Evolutionary conservation across 768 basidiomycete species (phyloP), one percentile per base, ranked within the genome.

Genomic region (Trametes cubensis): DNA sequence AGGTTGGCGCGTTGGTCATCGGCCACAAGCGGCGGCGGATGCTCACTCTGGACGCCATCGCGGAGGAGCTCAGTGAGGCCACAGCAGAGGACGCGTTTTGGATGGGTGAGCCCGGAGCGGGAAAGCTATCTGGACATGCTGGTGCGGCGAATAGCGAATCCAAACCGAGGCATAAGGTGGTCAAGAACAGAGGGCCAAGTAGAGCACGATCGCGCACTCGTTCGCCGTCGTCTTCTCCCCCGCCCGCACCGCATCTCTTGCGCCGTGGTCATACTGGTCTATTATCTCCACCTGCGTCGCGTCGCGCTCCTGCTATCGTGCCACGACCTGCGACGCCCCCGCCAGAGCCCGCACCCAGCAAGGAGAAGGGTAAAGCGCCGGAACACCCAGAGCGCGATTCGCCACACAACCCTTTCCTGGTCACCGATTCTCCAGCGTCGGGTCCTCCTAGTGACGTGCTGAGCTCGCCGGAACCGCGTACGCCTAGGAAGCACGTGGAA

Each of bases 351-450:
- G 77, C 79, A 8, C 79, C 80, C n/a, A 69, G 70, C 13, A 0
- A 77, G 75, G 51, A 69, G 70, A 17, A 76, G 70, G 57, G 28
- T n/a, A 70, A 66, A 61, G 68, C 54, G 42, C 49, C 53, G 64
- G 72, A 42, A 18, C 68, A 68, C 56, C 75, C 78, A 45, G 72
- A 75, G 58, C 83, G 85, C 18, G 87, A 89, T 71, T 87, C 88
- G 3, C 88, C 87, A 0, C 80, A 86, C 63, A 90, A 90, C 60
- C 89, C 89, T 0, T 90, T 91, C 77, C 78, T 90, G 13, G 76
- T 25, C 8, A 60, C 74, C 25, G 80, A 80, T 1, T 77, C 79
- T 23, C 64, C 13, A 48, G 63, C 18, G 66, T 71, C 41, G 68
- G 72, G 73, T 0, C 60, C 50, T 23, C 38, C 51, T 15, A 65